Evolutionary conservation across 2,329 filamentous ascomycete genomes (phyloP).

Genomic region (Pseudogymnoascus sp.): DNA sequence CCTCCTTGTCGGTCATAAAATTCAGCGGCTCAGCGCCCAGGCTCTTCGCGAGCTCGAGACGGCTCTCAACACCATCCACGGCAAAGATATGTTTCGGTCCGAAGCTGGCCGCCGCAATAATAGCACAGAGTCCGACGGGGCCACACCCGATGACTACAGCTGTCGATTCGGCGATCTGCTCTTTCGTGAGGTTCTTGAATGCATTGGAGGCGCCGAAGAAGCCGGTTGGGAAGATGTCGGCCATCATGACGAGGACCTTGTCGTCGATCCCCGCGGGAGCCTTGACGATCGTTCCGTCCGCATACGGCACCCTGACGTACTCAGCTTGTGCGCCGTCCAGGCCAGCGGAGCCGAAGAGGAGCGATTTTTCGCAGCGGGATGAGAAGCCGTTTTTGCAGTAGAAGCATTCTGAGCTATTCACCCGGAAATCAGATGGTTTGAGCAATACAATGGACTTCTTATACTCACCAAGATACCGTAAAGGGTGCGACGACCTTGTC

Average conservation of each 20-base stretch:
- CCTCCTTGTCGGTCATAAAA: constrained; percentile 59
- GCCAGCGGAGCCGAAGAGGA: constrained; percentile 61
- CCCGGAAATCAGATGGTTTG: neutral
- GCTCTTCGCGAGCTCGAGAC: constrained; percentile 63
- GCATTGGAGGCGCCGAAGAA: constrained; percentile 78
- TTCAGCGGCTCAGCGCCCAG: constrained; percentile 81
- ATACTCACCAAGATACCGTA: constrained; percentile 64
- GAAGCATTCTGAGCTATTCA: constrained; percentile 61
- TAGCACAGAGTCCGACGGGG: constrained; percentile 75
- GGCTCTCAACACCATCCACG: constrained; percentile 68
- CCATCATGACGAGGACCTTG: constrained; percentile 76
- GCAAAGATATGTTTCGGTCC: constrained; percentile 71
- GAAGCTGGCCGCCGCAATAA: constrained; percentile 69
- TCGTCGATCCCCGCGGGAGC: constrained; percentile 66
- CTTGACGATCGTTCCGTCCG: constrained; percentile 73
- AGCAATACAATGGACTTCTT: neutral
- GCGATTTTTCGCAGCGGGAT: constrained; percentile 64
- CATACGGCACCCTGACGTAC: constrained; percentile 72
- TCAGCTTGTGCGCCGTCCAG: constrained; percentile 78
- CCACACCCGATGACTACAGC: constrained; percentile 81
- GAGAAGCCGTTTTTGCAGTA: constrained; percentile 74
- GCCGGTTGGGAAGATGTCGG: constrained; percentile 84
- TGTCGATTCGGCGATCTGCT: constrained; percentile 57
- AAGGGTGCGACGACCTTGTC: constrained; percentile 80
- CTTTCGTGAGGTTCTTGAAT: constrained; percentile 53